Evolutionary conservation across 2,329 filamentous ascomycete species (phyloP).

Genomic region (Ascomycota sp.): DNA sequence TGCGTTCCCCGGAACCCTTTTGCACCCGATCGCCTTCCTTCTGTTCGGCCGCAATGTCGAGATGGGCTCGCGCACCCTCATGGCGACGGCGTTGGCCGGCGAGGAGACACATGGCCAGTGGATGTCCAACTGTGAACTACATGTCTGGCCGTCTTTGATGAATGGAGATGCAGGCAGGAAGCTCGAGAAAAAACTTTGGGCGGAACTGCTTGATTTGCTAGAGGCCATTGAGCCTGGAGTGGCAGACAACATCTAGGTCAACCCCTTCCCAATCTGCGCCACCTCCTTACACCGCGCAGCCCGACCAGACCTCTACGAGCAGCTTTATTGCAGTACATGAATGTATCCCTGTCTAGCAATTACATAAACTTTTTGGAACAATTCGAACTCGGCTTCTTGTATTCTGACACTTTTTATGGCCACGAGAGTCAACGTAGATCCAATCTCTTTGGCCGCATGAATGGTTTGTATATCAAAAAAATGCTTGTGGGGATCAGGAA

Average conservation of each 20-base stretch:
- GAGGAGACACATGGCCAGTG: slow-evolving; percentile 20
- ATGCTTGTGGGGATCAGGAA: too few relatives aligned
- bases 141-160: slow-evolving; percentile 7
- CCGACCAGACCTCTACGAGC: too few relatives aligned
- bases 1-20: slow-evolving; percentile 9
- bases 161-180: slow-evolving; percentile 15
- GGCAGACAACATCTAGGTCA: slow-evolving; percentile 10
- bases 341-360: too few relatives aligned
- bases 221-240: slow-evolving; percentile 21
- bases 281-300: not conserved
- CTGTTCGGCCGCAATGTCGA: slow-evolving; percentile 17
- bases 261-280: not conserved
- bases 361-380: too few relatives aligned
- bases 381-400: too few relatives aligned
- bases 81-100: slow-evolving; percentile 16
- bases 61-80: slow-evolving; percentile 17
- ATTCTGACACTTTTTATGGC: too few relatives aligned
- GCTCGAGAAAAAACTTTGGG: slow-evolving; percentile 17
- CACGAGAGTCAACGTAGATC: too few relatives aligned
- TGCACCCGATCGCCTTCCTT: slow-evolving; percentile 3
- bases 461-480: too few relatives aligned
- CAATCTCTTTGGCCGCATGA: too few relatives aligned
- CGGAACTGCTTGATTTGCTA: slow-evolving; percentile 20
- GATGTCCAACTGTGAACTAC: slow-evolving; percentile 14
- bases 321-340: too few relatives aligned